Evolutionary conservation across 2,329 filamentous ascomycete genomes (phyloP).

Genomic region (Fusarium armeniacum): DNA sequence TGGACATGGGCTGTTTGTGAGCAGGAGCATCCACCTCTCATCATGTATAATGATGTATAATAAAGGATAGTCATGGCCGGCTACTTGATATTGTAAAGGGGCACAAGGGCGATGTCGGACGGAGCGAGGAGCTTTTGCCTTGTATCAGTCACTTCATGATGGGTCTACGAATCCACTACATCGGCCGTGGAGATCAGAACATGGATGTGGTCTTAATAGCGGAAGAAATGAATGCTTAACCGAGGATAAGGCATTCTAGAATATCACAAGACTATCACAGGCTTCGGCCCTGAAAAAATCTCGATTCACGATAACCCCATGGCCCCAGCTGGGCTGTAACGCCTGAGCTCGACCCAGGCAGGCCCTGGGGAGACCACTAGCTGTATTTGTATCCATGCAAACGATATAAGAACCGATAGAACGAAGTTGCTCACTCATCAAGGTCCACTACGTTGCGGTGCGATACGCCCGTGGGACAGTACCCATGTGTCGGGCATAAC

Average conservation of each 20-base stretch:
- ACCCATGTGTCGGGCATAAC: constrained; percentile 35
- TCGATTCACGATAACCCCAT: constrained; percentile 10
- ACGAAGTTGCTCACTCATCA: constrained; percentile 33
- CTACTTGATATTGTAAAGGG: constrained; percentile 13
- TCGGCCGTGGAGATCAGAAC: constrained; percentile 21
- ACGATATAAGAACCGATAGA: constrained; percentile 20
- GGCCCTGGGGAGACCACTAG: constrained; percentile 27
- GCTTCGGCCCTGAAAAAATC: constrained; percentile 33
- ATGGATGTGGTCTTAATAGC: constrained; percentile 12
- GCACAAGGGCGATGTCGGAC: constrained; percentile 25
- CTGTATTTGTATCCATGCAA: constrained; percentile 13
- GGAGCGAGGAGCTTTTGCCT: constrained; percentile 14
- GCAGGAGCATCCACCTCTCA: constrained; percentile 53
- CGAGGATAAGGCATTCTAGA: constrained; percentile 42
- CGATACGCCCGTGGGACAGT: constrained; percentile 8
- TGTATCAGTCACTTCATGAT: constrained; percentile 17
- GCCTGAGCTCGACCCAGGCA: constrained; percentile 31
- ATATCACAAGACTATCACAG: constrained; percentile 29
- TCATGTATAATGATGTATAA: constrained; percentile 57
- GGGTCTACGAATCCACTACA: constrained; percentile 21
- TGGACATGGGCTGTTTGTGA: constrained; percentile 57
- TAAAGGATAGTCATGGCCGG: constrained; percentile 35
- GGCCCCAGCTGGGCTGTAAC: constrained; percentile 9
- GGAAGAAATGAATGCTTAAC: constrained; percentile 32
- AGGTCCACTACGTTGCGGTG: constrained; percentile 34